These are phyloP conservation scores for Rhizoclosmatium globosum DNA, from an alignment of 192 early-diverging fungal species.

Conservation along the genomic window DNA sequence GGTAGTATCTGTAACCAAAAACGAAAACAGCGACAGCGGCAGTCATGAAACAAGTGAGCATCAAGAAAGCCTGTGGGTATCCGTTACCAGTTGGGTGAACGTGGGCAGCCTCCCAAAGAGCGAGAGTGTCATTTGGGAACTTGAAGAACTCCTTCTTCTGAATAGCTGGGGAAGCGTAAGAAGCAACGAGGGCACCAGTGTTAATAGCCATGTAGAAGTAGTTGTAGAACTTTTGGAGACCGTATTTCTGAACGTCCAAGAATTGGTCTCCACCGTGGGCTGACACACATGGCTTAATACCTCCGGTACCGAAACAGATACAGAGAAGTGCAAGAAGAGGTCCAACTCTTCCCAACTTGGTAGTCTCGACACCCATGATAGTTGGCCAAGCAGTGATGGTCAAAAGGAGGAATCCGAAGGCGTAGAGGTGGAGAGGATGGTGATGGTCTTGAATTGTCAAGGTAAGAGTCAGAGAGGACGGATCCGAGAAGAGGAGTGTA, in stretches of 20 bases:
- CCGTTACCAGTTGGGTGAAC: conserved; percentile 45
- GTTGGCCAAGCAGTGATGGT: conserved; percentile 59
- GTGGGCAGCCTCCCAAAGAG: conserved; percentile 21
- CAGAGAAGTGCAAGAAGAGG: conserved; percentile 49
- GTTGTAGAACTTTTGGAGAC: conserved; percentile 67
- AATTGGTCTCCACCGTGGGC: too few relatives aligned
- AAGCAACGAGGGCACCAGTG: too few relatives aligned
- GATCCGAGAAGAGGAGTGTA: conserved; percentile 69
- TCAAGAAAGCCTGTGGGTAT: too few relatives aligned
- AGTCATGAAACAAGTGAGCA: conserved; percentile 54
- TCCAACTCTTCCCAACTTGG: conserved; percentile 13
- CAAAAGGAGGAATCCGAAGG: conserved; percentile 59
- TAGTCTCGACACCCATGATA: conserved; percentile 44
- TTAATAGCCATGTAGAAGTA: conserved; percentile 65
- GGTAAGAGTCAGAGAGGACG: conserved; percentile 70
- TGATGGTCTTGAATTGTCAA: conserved; percentile 72
- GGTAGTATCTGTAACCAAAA: conserved; percentile 61
- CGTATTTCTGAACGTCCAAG: too few relatives aligned
- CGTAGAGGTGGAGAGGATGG: conserved; percentile 54
- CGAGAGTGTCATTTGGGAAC: conserved; percentile 30
- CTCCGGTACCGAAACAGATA: too few relatives aligned
- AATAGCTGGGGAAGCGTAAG: too few relatives aligned
- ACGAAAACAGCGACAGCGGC: conserved; percentile 57
- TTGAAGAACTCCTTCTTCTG: too few relatives aligned
- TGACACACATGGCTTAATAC: too few relatives aligned